These are phyloP conservation scores for Tympanopsis confertula DNA, from an alignment of 2,329 filamentous ascomycete species.

Conservation along the genomic window DNA sequence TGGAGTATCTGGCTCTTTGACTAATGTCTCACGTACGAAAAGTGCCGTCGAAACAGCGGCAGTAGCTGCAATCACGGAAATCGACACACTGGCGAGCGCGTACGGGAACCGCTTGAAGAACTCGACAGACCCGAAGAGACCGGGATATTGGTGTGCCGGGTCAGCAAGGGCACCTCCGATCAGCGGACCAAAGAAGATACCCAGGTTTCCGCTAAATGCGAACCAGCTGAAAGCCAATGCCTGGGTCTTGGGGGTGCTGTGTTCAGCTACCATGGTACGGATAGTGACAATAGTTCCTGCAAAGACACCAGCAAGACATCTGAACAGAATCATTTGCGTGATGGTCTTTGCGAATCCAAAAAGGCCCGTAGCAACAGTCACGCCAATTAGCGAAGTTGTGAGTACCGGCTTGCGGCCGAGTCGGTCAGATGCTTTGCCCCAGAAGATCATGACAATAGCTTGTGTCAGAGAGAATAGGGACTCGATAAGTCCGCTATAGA, in stretches of 20 bases:
- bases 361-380: conserved; percentile 44
- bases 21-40: conserved; percentile 52
- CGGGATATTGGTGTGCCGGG: conserved; percentile 51
- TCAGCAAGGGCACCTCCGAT: conserved; percentile 60
- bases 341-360: conserved; percentile 59
- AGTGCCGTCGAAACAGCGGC: conserved; percentile 38
- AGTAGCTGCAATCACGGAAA: conserved; percentile 38
- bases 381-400: conserved; percentile 52
- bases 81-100: conserved; percentile 48
- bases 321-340: conserved; percentile 64
- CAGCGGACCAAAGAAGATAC: conserved; percentile 61
- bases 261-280: conserved; percentile 66
- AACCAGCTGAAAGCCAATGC: conserved; percentile 67
- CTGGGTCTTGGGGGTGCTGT: conserved; percentile 58
- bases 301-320: conserved; percentile 63
- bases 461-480: conserved; percentile 64
- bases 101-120: conserved; percentile 59
- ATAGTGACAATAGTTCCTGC: conserved; percentile 65
- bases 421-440: conserved; percentile 58
- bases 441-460: conserved; percentile 66
- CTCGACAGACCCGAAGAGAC: conserved; percentile 35
- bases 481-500: conserved; percentile 69
- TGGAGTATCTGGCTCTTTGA: conserved; percentile 4
- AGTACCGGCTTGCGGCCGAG: conserved; percentile 64
- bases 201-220: conserved; percentile 63